These are phyloP conservation scores for Penicillium sp. DNA, from an alignment of 2,329 filamentous ascomycete genomes.

Conservation along the genomic window DNA sequence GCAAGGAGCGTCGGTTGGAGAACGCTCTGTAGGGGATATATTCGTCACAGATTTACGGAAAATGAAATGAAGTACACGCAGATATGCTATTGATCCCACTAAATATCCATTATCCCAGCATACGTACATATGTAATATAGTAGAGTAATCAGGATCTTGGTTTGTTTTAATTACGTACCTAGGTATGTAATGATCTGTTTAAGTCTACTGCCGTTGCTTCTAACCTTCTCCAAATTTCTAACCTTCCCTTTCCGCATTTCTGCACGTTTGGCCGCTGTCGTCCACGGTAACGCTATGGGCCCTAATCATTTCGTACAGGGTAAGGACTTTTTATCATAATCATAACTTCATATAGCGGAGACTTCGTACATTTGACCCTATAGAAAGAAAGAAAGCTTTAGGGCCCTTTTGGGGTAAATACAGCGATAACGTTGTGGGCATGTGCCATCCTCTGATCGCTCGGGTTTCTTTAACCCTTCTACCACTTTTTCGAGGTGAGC, in stretches of 20 bases:
- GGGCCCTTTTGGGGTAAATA: too few species aligned
- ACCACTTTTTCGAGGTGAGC: too few species aligned
- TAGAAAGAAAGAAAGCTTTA: not conserved
- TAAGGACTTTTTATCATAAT: not conserved
- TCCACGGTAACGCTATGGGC: too few species aligned
- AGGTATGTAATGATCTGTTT: too few species aligned
- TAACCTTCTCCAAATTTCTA: not conserved
- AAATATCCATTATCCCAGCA: not conserved
- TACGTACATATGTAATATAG: not conserved
- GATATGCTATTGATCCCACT: constrained; percentile 2
- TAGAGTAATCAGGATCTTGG: not conserved
- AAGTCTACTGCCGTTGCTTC: not conserved
- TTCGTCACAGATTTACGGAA: constrained; percentile 14
- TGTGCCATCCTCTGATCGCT: too few species aligned
- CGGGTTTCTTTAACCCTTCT: too few species aligned
- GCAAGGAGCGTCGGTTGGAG: constrained; percentile 46
- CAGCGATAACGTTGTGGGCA: too few species aligned
- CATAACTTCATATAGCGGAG: not conserved
- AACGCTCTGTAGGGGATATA: constrained; percentile 35
- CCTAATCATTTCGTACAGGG: too few species aligned
- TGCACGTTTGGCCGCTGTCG: not conserved
- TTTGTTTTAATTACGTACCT: not conserved
- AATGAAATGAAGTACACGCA: constrained; percentile 15
- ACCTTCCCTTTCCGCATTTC: not conserved
- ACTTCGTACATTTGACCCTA: not conserved